phyloP scores from a whole-genome alignment of 768 basidiomycete species.

The Galerina sulciceps region DNA sequence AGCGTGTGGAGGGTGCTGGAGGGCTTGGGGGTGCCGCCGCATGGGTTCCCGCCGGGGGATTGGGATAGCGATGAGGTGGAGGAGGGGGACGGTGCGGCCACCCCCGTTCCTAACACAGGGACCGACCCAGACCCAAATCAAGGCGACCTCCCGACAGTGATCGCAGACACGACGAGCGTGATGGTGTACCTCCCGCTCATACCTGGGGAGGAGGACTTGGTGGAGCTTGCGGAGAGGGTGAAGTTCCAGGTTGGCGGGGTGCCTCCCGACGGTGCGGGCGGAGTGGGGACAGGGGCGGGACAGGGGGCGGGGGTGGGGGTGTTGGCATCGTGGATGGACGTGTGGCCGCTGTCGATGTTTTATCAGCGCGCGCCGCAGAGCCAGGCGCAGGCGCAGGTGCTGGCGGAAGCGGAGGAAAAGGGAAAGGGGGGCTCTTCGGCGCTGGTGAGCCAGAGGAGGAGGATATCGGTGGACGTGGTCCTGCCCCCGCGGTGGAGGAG shows the following conservation, averaged over 20 bases:
- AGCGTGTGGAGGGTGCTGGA: constrained; percentile 54
- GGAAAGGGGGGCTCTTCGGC: too few species aligned
- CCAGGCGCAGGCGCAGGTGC: background rate
- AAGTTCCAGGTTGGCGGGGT: constrained; percentile 14
- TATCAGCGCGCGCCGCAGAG: constrained; percentile 4
- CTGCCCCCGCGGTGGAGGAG: constrained; percentile 14
- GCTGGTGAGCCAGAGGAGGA: background rate
- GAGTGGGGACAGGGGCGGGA: constrained; percentile 18
- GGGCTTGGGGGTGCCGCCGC: constrained; percentile 29
- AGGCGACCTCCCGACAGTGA: constrained; percentile 23
- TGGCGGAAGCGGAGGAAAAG: background rate
- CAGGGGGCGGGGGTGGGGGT: constrained; percentile 3
- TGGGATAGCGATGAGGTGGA: background rate
- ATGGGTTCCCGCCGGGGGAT: constrained; percentile 14
- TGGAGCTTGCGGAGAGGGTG: constrained; percentile 64
- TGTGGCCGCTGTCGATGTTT: constrained; percentile 31
- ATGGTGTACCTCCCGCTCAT: constrained; percentile 80
- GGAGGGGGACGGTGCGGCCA: background rate
- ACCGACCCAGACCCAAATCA: too few species aligned
- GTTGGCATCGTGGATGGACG: constrained; percentile 23
- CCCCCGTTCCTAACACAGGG: too few species aligned
- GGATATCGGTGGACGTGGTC: too few species aligned
- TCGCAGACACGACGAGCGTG: constrained; percentile 40
- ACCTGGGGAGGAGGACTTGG: constrained; percentile 59
- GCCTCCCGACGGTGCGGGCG: too few species aligned